Conservation (phyloP, 495 filamentous ascomycete genomes). For the Xylaria bambusicola region DNA sequence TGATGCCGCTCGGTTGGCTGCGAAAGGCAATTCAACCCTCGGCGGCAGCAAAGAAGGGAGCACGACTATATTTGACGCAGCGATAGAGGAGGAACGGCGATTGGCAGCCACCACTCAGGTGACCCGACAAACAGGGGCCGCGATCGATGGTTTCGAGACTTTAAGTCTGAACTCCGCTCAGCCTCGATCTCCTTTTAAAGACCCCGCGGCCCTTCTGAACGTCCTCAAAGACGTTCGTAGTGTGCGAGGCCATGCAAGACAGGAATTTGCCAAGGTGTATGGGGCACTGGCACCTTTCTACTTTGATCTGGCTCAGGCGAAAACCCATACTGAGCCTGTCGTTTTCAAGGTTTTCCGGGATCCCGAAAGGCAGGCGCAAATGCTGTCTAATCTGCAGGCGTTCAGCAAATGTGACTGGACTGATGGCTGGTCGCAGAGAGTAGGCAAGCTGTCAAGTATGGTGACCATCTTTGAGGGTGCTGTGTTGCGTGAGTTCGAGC, state of each 20-base stretch:
- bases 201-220: conserved; percentile 62
- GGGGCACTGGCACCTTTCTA: conserved; percentile 86
- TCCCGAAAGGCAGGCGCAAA: conserved; percentile 83
- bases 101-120: conserved; percentile 24
- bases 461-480: conserved; percentile 86
- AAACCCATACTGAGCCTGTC: conserved; percentile 75
- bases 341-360: conserved; percentile 85
- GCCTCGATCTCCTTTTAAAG: conserved; percentile 41
- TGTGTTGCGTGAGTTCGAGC: conserved; percentile 86
- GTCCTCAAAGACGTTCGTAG: conserved; percentile 71
- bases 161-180: conserved; percentile 39
- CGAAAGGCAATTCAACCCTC: conserved; percentile 23
- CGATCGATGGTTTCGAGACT: conserved; percentile 45
- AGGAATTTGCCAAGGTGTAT: conserved; percentile 91
- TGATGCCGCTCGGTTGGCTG: conserved; percentile 43
- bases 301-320: conserved; percentile 70
- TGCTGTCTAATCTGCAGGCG: conserved; percentile 73
- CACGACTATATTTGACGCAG: conserved; percentile 71
- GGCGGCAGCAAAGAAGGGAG: conserved; percentile 27
- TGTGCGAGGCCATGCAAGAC: conserved; percentile 80
- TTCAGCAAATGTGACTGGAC: conserved; percentile 83
- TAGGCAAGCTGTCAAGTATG: conserved; percentile 71
- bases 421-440: conserved; percentile 68
- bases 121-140: conserved; percentile 22
- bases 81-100: conserved; percentile 57